Base-by-base conservation (phyloP, 2,329 filamentous ascomycete genomes). In the Fusarium sp. region DNA sequence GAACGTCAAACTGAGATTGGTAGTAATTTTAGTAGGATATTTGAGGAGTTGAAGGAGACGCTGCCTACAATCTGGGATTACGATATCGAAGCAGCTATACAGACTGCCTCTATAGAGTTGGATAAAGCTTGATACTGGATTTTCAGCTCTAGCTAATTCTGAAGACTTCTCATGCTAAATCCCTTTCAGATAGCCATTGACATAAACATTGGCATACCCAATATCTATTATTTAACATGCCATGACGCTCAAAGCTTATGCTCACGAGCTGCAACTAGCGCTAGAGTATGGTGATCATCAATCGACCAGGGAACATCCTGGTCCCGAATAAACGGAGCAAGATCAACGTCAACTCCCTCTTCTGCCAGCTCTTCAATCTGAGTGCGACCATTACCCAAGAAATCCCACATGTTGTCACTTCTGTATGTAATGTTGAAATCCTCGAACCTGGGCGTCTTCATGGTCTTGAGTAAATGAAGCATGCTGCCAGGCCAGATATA, bases 161-260 rank as follows among this genome's bases (percentile, higher is more conserved):
- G 1, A 32, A 32, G 13, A 5, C 4, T 17, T 8, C 28, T 18
- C 0, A 50, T n/a, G 8, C 28, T 17, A n/a, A 17, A 18, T 17
- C 10, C 2, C 20, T n/a, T n/a, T 11, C 14, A 3, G 9, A 4
- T 12, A 1, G 3, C 2, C 8, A 10, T 17, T 20, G 8, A 28
- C 12, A 7, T 32, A 5, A 17, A 17, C 8, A 2, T 32, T 15
- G 20, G 9, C 2, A n/a, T 50, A 34, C 10, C 4, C 5, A n/a
- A 18, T 1, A 13, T 34, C 5, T 15, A 3, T 17, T 15, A 36
- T 36, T 36, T 5, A 36, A 36, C 15, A 8, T 36, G 8, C 5
- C 15, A 9, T 36, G 20, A n/a, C 1, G 7, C 45, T 20, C 13
- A 54, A 38, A 36, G 50, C 32, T 54, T 54, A 22, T 28, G 13